A percentile compares a stretch with the other conserved stretches of the same genome.
These are phyloP conservation scores for Sistotremastrum suecicum DNA, from an alignment of 768 basidiomycete genomes.

Conservation along the genomic window DNA sequence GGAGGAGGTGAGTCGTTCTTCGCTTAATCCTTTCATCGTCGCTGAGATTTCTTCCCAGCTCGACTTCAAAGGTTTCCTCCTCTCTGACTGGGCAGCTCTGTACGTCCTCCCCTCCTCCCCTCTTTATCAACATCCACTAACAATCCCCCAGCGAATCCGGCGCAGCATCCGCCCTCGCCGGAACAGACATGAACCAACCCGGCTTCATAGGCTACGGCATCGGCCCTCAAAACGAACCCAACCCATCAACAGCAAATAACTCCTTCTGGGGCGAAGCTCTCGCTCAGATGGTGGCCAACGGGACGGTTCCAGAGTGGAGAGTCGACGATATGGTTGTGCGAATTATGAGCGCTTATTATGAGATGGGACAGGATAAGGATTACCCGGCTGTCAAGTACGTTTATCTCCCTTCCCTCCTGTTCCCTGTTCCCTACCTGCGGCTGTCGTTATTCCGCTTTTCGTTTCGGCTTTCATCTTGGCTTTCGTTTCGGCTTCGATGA, in stretches of 20 bases:
- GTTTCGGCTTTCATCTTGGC: no score
- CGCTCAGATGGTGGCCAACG: conserved; percentile 53
- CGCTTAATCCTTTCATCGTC: background rate
- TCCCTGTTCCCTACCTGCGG: background rate
- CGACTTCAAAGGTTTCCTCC: conserved; percentile 2
- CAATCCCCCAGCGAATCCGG: background rate
- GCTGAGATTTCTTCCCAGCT: background rate
- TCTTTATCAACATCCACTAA: background rate
- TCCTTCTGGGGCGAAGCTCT: conserved; percentile 38
- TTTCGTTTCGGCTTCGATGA: background rate
- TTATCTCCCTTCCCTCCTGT: background rate
- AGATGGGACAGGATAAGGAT: conserved; percentile 15
- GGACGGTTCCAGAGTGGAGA: conserved; percentile 48
- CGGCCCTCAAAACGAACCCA: conserved; percentile 10
- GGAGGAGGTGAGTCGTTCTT: conserved; percentile 28
- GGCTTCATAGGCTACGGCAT: conserved; percentile 39
- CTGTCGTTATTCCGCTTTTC: conserved; percentile 6
- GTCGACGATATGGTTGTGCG: conserved; percentile 62
- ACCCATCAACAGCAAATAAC: conserved; percentile 3
- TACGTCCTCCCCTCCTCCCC: background rate
- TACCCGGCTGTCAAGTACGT: conserved; percentile 21
- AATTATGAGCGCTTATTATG: conserved; percentile 15
- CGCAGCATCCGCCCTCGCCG: conserved; percentile 26
- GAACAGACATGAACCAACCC: conserved; percentile 51
- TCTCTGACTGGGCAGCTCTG: conserved; percentile 13